A percentile compares a stretch with the other conserved stretches of the same genome.
phyloP scores from a whole-genome alignment of 371 early-diverging fungal genomes.

The Mucor velutinosus region DNA sequence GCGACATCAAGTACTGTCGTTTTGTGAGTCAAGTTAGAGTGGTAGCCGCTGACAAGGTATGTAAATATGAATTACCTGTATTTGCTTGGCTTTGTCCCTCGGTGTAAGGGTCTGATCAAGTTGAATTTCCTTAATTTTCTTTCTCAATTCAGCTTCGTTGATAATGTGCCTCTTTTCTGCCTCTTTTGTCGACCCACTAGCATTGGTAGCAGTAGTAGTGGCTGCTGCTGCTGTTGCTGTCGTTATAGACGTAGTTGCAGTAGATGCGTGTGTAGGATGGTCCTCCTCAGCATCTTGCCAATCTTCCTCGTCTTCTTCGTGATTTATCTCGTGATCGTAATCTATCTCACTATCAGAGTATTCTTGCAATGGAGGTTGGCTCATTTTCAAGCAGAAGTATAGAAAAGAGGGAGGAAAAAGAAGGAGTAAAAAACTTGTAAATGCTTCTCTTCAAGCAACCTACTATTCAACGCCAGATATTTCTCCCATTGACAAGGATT shows the following conservation, averaged over 20 bases:
- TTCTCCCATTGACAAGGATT: background rate
- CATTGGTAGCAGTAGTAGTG: background rate
- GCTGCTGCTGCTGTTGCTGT: background rate
- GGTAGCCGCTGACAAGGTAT: background rate
- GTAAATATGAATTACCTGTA: conserved; percentile 56
- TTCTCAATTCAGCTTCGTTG: conserved; percentile 42
- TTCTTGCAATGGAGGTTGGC: background rate
- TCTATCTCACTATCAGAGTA: conserved; percentile 21
- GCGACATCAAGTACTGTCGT: conserved; percentile 16
- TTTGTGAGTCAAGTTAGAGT: background rate
- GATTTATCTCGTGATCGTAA: conserved; percentile 17
- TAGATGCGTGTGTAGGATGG: conserved; percentile 1
- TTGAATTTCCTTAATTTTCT: conserved; percentile 69
- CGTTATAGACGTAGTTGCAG: background rate
- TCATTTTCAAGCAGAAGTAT: conserved; percentile 5
- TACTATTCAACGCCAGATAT: background rate
- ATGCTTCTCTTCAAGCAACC: background rate
- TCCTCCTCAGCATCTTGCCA: conserved; percentile 41
- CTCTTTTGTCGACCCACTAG: background rate
- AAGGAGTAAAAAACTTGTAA: background rate
- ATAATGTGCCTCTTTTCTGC: conserved; percentile 4
- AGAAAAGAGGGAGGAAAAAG: conserved; percentile 62
- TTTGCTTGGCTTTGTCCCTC: conserved; percentile 69
- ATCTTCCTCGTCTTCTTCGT: conserved; percentile 26
- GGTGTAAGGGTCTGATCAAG: conserved; percentile 48